Base-by-base conservation (phyloP, 1,284 basidiomycete species). In the Cryptococcus depauperatus region DNA sequence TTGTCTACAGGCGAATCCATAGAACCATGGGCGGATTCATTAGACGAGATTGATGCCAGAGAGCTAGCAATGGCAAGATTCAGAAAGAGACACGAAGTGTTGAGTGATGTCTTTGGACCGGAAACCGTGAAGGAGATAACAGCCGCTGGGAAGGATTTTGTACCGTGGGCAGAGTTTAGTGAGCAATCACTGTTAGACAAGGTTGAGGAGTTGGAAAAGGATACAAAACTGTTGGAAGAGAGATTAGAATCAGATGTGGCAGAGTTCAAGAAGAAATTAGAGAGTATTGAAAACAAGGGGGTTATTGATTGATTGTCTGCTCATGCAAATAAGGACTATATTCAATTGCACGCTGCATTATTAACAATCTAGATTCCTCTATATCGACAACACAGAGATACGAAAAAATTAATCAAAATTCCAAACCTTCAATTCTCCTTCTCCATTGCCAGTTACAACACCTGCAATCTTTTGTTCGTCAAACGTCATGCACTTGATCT, bases 401-500 rank as follows among this genome's bases (percentile, higher is more conserved):
- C 13, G 9, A 13, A 29, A 41, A n/a, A 16, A 10, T 28, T 41
- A 41, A 19, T 28, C 39, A 41, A 69, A 68, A 22, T 50, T 64
- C 68, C 68, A 70, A 0, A 70, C 62, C 16, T 58, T 58, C 58
- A 61, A 57, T 3, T 52, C 48, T 13, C 60, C 62, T 14, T 47
- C 51, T 16, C 35, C 47, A 14, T 11, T 37, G 10, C 41, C 33
- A n/a, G 46, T 45, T 3, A 68, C 57, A 2, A 70, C 46, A 1
- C 68, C 66, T 1, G 69, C 69, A 32, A 71, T 70, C 52, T 64
- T 68, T 55, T 70, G 63, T 51, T 71, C 67, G 34, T 71, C 68
- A 46, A 71, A 69, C 1, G 62, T 62, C 19, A 71, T 45, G 30
- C 67, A 59, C 9, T 55, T 50, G 7, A 70, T 61, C 28, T 29